Conservation (phyloP, 495 filamentous ascomycete species). For the Talaromyces adpressus region DNA sequence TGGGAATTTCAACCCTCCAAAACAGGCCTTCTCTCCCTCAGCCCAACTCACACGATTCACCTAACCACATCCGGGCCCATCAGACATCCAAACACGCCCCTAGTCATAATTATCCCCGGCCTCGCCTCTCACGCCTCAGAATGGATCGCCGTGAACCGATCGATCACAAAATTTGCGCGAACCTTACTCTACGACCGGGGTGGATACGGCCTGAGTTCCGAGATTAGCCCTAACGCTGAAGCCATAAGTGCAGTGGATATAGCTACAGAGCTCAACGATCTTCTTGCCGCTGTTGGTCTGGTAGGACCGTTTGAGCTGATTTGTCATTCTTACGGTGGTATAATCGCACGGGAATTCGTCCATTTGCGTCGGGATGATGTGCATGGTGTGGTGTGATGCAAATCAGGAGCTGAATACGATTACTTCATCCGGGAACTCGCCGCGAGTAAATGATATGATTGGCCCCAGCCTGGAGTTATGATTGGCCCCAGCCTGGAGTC, state of each 20-base stretch:
- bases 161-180: conserved; percentile 12
- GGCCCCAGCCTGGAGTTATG: too few species aligned
- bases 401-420: conserved; percentile 14
- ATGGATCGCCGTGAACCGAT: conserved; percentile 1
- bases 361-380: conserved; percentile 12
- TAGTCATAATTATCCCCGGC: not conserved
- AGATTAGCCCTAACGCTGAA: not conserved
- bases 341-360: conserved; percentile 28
- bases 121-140: conserved; percentile 7
- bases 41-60: not conserved
- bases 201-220: conserved; percentile 6
- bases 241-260: conserved; percentile 10
- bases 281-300: conserved; percentile 10
- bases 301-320: conserved; percentile 25
- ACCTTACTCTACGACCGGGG: conserved; percentile 21
- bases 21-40: not conserved
- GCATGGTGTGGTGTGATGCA: conserved; percentile 20
- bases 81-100: not conserved
- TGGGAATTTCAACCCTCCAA: not conserved
- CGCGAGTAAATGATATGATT: too few species aligned
- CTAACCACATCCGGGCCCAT: not conserved
- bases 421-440: too few species aligned
- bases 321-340: conserved; percentile 35
- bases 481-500: too few species aligned
- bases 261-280: conserved; percentile 12